These are phyloP conservation scores for Marchantia polymorpha DNA, from an alignment of 225 moss, liverwort and hornwort genomes.

Conservation along the genomic window DNA sequence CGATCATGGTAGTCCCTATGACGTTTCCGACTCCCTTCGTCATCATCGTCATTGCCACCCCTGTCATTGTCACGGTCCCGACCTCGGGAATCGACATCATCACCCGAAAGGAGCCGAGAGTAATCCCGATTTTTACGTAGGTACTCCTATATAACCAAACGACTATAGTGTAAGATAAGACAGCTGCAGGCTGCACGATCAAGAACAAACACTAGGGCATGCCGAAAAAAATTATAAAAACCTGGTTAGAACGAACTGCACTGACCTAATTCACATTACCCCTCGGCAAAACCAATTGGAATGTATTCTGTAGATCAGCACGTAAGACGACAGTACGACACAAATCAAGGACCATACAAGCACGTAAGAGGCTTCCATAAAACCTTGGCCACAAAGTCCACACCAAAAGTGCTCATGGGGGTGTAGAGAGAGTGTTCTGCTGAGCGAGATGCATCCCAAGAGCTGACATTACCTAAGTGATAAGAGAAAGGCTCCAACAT, in stretches of 20 bases:
- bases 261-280: not conserved
- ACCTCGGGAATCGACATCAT: constrained; percentile 13
- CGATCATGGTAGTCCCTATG: constrained; percentile 38
- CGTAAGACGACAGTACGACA: not conserved
- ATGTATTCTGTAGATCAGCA: not conserved
- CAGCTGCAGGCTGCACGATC: not conserved
- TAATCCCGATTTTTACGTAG: constrained; percentile 26
- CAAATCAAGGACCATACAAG: not conserved
- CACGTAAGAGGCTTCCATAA: not conserved
- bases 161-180: not conserved
- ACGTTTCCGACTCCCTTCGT: constrained; percentile 18
- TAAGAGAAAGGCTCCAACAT: not conserved
- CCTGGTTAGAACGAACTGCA: not conserved
- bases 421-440: not conserved
- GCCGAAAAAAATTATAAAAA: not conserved
- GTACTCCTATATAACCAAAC: constrained; percentile 10
- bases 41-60: constrained; percentile 6
- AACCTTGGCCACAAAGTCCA: not conserved
- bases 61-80: constrained; percentile 13
- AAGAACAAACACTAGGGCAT: not conserved
- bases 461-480: not conserved
- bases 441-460: not conserved
- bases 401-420: not conserved
- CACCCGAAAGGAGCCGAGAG: constrained; percentile 7
- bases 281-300: not conserved